phyloP scores from a whole-genome alignment of 805 yeast species.

The Cephaloascus albidus region DNA sequence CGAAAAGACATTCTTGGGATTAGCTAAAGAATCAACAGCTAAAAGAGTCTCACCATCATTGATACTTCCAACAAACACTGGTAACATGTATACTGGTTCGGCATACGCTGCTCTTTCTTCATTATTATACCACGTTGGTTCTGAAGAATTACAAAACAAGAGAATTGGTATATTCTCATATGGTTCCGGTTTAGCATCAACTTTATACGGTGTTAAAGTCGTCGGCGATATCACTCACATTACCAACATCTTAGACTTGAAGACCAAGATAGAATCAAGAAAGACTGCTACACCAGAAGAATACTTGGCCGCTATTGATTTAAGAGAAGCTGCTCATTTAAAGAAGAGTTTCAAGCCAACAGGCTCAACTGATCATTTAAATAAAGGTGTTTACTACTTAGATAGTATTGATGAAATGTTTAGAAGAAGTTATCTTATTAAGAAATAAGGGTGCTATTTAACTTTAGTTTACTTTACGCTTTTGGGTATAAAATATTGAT shows the following conservation, averaged over 20 bases:
- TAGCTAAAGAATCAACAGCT: slow-evolving; percentile 60
- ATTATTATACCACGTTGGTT: slow-evolving; percentile 64
- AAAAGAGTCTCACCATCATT: slow-evolving; percentile 74
- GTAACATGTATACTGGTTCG: slow-evolving; percentile 97
- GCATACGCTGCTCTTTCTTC: slow-evolving; percentile 84
- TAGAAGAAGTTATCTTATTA: slow-evolving; percentile 73
- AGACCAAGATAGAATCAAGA: slow-evolving; percentile 60
- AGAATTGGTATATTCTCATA: slow-evolving; percentile 91
- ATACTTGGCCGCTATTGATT: slow-evolving; percentile 70
- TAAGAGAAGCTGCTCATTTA: slow-evolving; percentile 86
- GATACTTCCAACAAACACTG: slow-evolving; percentile 88
- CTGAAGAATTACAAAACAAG: slow-evolving; percentile 67
- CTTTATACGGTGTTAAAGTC: slow-evolving; percentile 72
- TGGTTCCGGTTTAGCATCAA: slow-evolving; percentile 96
- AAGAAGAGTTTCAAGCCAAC: slow-evolving; percentile 71
- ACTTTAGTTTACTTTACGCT: too few species aligned
- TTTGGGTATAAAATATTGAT: too few species aligned
- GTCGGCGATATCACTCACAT: slow-evolving; percentile 73
- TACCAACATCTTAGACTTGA: slow-evolving; percentile 55
- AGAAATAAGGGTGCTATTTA: slow-evolving; percentile 45
- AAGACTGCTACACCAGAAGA: slow-evolving; percentile 60
- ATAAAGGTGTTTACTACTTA: slow-evolving; percentile 76
- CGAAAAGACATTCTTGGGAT: slow-evolving; percentile 77
- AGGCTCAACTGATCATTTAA: slow-evolving; percentile 67
- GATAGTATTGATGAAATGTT: slow-evolving; percentile 76